Base-by-base conservation (phyloP, 768 basidiomycete genomes). In the Rhodotorula diobovata region DNA sequence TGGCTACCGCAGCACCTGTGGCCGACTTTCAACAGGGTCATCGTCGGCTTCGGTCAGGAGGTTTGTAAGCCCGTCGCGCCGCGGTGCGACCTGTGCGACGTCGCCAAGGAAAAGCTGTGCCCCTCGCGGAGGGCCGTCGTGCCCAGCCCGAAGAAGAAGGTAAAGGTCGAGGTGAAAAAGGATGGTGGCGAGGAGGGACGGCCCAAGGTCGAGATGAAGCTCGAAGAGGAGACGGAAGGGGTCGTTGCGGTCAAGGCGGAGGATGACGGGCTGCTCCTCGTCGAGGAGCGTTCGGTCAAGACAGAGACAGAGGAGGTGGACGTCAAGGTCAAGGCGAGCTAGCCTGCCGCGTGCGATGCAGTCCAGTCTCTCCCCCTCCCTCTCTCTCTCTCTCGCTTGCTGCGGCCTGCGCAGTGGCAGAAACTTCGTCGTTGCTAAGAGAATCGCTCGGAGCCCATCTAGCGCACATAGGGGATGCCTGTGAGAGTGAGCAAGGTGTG, bases 41-140 rank as follows among this genome's bases (percentile, higher is more conserved):
- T 79, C 45, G 78, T 79, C 54, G 78, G 78, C 1, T 75, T 77
- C 50, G 78, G 78, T 0, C 77, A 77, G 45, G 72, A 65, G n/a
- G 68, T 79, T 28, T 79, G 78, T 56, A 53, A 57, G 25, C 78
- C 78, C 3, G 59, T 72, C 45, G 74, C 65, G 2, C 78, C 78
- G 16, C 54, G 70, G 2, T 75, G 70, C 64, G 67, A 71, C 51
- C 37, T 63, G 7, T 75, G 74, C 61, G 46, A 63, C 53, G 41
- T 75, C 14, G 64, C 67, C 12, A 39, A 35, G 1, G 60, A 45
- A 1, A 51, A 41, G 28, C 60, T 72, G 23, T 75, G 74, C 51
- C 74, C 74, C 1, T 71, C 70, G 10, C 20, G 63, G 20, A 18
- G 64, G 43, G 63, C 65, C 50, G 69, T 68, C 2, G 15, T 60